A percentile compares a stretch with the other conserved stretches of the same genome.
phyloP scores from a whole-genome alignment of 2,329 filamentous ascomycete genomes.

The Dactylonectria macrodidyma region DNA sequence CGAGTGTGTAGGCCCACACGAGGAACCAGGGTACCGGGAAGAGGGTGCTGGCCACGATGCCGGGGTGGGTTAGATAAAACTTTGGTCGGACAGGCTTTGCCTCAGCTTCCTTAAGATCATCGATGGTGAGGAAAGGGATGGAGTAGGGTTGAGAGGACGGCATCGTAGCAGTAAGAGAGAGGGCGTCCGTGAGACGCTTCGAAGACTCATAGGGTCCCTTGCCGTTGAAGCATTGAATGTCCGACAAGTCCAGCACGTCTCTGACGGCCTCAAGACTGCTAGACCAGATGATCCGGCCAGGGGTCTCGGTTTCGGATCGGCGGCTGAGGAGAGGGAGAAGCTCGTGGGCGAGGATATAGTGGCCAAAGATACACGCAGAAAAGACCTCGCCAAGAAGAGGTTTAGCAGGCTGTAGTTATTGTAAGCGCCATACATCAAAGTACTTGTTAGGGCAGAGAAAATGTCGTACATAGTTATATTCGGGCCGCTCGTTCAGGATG shows the following conservation, averaged over 20 bases:
- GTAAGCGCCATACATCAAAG: conserved; percentile 14
- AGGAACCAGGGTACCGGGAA: conserved; percentile 81
- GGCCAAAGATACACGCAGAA: conserved; percentile 93
- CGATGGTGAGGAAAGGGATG: conserved; percentile 66
- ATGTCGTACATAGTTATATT: conserved; percentile 53
- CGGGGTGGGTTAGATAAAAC: conserved; percentile 88
- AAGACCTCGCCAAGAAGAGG: conserved; percentile 86
- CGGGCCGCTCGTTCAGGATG: conserved; percentile 58
- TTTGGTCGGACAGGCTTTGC: conserved; percentile 62
- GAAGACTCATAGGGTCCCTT: conserved; percentile 83
- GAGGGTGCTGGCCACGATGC: conserved; percentile 86
- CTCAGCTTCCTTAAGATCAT: conserved; percentile 40
- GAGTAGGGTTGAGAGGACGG: conserved; percentile 74
- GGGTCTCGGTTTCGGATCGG: conserved; percentile 54
- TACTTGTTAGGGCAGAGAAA: not conserved
- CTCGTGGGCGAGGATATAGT: conserved; percentile 90
- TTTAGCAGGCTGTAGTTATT: conserved; percentile 60
- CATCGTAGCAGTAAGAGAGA: conserved; percentile 81
- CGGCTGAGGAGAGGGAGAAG: conserved; percentile 81
- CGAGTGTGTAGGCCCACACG: conserved; percentile 76
- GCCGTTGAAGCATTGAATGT: conserved; percentile 81
- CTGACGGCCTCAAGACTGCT: conserved; percentile 81
- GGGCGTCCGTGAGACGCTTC: conserved; percentile 88
- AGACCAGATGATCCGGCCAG: conserved; percentile 87
- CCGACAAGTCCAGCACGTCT: conserved; percentile 71